These are phyloP conservation scores for Cucurbita maxima DNA, from an alignment of 306 rosid genomes.

Conservation along the genomic window DNA sequence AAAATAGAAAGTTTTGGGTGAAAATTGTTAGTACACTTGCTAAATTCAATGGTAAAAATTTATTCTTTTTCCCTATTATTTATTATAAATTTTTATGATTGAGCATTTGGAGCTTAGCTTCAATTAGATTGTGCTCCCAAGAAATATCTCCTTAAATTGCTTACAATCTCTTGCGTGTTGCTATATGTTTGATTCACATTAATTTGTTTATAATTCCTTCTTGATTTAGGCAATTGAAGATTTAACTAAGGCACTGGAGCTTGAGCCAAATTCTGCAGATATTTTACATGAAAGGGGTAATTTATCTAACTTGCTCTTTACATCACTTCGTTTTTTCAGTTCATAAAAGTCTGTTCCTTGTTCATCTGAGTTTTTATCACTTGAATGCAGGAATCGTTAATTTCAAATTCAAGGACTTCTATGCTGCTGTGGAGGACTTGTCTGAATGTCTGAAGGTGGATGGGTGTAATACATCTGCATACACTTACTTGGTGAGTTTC, in stretches of 20 bases:
- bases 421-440: conserved; percentile 59
- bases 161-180: not conserved
- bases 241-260: conserved; percentile 72
- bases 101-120: not conserved
- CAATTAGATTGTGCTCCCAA: not conserved
- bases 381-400: conserved; percentile 55
- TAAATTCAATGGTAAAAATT: not conserved
- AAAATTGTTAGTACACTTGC: not conserved
- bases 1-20: not conserved
- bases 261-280: conserved; percentile 66
- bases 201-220: conserved; percentile 4
- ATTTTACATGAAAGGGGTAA: conserved; percentile 90
- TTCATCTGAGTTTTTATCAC: not conserved
- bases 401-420: conserved; percentile 74
- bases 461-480: conserved; percentile 58
- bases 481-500: conserved; percentile 61
- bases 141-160: not conserved
- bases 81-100: not conserved
- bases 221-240: conserved; percentile 72
- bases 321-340: not conserved
- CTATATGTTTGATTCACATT: not conserved
- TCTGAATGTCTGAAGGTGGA: conserved; percentile 61
- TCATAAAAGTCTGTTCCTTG: not conserved
- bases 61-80: not conserved
- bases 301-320: not conserved